Evolutionary conservation across 2,329 filamentous ascomycete genomes (phyloP), one percentile per base, ranked within the genome.

Genomic region (Colletotrichum navitas): DNA sequence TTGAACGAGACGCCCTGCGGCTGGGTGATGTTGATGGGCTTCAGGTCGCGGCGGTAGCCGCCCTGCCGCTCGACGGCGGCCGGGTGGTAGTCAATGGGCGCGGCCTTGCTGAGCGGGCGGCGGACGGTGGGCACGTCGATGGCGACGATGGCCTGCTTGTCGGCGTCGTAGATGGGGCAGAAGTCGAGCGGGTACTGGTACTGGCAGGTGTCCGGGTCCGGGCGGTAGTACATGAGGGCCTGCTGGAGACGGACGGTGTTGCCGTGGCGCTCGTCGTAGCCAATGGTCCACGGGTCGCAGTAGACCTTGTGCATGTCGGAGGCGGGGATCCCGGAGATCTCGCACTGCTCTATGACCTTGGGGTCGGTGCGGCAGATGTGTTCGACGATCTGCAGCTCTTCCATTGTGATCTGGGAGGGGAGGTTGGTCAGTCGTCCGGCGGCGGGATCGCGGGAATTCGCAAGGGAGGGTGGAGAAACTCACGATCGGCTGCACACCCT

Each of bases 201-300:
- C 83, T 97, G 95, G 80, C 90, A 94, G 83, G 95, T 93, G 77
- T 97, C 94, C 24, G 92, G 78, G 76, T 95, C 87, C 4, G 94
- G 94, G 21, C 95, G 91, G 81, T 97, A 98, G 85, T 98, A 98
- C 94, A 97, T 97, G 66, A 98, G 85, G 2, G 94, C 95, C 83
- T 98, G 95, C 82, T 98, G 95, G 5, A 97, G 88, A 66, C 95
- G 91, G 54, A 94, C 86, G 54, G 85, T 85, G 79, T 84, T 95
- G 73, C 94, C 95, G 77, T 94, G 96, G 55, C 95, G 91, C 83
- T 97, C 93, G 77, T 98, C 95, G 79, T 94, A 97, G 60, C 95
- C 95, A 81, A 98, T 97, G 0, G 95, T 97, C 95, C 95, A 98
- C 14, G 94, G 94, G 79, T 98, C 95, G 81, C 94, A 97, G 84